Conservation (phyloP, 1,284 basidiomycete species). For the Cystobasidium sp. region DNA sequence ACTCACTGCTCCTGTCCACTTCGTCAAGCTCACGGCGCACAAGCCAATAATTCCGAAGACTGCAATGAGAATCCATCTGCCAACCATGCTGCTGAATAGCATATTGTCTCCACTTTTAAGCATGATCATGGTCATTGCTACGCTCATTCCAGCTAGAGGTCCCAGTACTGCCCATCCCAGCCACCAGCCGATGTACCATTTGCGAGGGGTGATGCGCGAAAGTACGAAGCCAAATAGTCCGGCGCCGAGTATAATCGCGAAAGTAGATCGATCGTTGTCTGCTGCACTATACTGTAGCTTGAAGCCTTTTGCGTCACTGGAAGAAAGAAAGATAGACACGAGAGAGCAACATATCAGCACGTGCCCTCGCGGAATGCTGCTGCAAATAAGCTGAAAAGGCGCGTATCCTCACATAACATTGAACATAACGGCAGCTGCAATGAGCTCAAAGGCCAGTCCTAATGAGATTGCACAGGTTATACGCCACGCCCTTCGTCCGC, state of each 20-base stretch:
- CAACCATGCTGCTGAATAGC: slow-evolving; percentile 18
- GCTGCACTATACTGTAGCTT: background rate
- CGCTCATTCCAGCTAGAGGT: slow-evolving; percentile 14
- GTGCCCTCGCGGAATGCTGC: background rate
- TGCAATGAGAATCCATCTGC: slow-evolving; percentile 28
- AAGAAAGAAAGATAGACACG: background rate
- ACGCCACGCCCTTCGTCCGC: slow-evolving; percentile 25
- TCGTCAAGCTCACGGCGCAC: slow-evolving; percentile 20
- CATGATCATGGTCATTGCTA: slow-evolving; percentile 26
- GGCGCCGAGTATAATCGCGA: slow-evolving; percentile 16
- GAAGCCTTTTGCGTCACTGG: slow-evolving; percentile 7
- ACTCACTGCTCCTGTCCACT: slow-evolving; percentile 34
- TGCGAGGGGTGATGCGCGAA: slow-evolving; percentile 7
- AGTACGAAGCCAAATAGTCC: slow-evolving; percentile 11
- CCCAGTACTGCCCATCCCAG: slow-evolving; percentile 21
- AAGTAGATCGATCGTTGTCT: slow-evolving; percentile 23
- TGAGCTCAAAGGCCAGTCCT: slow-evolving; percentile 31
- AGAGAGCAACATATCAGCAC: background rate
- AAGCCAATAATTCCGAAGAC: slow-evolving; percentile 14
- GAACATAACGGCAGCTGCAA: slow-evolving; percentile 20
- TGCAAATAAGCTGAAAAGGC: background rate
- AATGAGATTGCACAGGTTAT: slow-evolving; percentile 25
- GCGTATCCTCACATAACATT: slow-evolving; percentile 19
- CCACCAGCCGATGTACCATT: slow-evolving; percentile 37
- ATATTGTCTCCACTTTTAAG: slow-evolving; percentile 11